phyloP scores from a whole-genome alignment of 2,329 filamentous ascomycete species.

The Colletotrichum sp. region DNA sequence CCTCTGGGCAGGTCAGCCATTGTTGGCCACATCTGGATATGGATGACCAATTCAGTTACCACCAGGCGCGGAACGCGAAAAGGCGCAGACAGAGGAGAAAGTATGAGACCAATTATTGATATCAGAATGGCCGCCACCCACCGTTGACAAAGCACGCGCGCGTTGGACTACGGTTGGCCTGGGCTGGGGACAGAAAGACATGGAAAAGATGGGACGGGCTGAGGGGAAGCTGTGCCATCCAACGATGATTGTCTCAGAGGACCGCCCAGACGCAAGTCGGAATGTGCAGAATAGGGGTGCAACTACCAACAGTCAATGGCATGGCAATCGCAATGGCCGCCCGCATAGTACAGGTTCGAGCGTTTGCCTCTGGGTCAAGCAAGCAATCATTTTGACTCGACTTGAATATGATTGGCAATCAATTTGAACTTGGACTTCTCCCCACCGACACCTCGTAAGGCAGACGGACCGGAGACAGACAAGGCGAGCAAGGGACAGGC shows the following conservation, averaged over 20 bases:
- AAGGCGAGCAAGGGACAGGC: background rate
- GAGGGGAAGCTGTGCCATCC: background rate
- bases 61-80: background rate
- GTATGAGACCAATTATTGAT: background rate
- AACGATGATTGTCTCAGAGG: conserved; percentile 6
- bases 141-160: background rate
- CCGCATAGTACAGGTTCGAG: background rate
- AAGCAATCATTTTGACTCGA: background rate
- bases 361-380: background rate
- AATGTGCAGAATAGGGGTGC: background rate
- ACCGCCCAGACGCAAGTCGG: conserved; percentile 1
- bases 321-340: background rate
- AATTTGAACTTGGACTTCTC: background rate
- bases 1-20: background rate
- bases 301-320: background rate
- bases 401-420: background rate
- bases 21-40: background rate
- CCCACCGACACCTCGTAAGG: background rate
- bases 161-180: background rate
- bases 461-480: background rate
- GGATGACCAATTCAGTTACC: background rate
- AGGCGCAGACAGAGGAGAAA: background rate
- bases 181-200: background rate
- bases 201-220: background rate
- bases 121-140: background rate